phyloP scores from a whole-genome alignment of 2,329 filamentous ascomycete genomes.

The Aspergillus fumigatiaffinis region DNA sequence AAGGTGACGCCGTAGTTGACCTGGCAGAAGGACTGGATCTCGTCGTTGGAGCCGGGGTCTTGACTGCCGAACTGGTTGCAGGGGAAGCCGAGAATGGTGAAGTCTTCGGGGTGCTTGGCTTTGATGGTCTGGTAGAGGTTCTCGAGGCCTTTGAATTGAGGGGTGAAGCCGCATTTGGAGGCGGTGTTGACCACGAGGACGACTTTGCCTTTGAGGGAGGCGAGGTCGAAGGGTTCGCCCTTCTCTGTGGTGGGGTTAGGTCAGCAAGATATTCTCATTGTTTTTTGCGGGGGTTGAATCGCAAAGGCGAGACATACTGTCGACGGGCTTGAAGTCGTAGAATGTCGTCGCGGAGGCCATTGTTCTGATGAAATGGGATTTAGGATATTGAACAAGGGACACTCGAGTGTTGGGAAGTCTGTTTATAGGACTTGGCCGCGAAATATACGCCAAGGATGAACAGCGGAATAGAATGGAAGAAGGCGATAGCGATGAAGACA shows the following conservation, averaged over 20 bases:
- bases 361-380: constrained; percentile 20
- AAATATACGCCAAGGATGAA: not conserved
- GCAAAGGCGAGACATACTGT: constrained; percentile 44
- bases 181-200: constrained; percentile 96
- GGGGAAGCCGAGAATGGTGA: constrained; percentile 89
- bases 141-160: constrained; percentile 88
- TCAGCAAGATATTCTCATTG: constrained; percentile 6
- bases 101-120: constrained; percentile 66
- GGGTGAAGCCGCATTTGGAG: constrained; percentile 98
- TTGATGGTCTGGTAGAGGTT: constrained; percentile 78
- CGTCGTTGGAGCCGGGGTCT: constrained; percentile 78
- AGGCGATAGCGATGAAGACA: not conserved
- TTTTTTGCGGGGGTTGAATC: not conserved
- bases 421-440: not conserved
- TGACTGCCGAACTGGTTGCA: constrained; percentile 97
- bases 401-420: not conserved
- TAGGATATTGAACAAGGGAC: not conserved
- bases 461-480: not conserved
- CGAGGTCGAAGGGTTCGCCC: constrained; percentile 67
- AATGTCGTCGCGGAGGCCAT: constrained; percentile 58
- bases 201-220: constrained; percentile 80
- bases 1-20: constrained; percentile 92
- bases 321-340: constrained; percentile 57
- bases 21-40: constrained; percentile 82
- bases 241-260: constrained; percentile 52